Conservation (phyloP, 2,329 filamentous ascomycete genomes). For the Hymenoscyphus fraxineus region DNA sequence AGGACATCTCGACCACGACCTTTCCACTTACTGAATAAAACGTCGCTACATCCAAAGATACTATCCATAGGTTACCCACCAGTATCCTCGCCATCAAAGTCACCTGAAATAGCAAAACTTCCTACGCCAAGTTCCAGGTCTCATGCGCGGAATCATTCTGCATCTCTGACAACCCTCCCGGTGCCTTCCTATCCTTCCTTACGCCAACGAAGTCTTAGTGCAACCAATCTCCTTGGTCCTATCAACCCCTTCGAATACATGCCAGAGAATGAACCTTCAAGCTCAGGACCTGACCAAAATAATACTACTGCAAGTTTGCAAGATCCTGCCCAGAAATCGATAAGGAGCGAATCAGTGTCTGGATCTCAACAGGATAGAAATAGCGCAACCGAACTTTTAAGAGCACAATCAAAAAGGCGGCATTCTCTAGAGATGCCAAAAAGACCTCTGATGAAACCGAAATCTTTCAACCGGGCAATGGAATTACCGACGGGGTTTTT, state of each 20-base stretch:
- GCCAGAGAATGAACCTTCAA: neutral
- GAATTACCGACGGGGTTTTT: neutral
- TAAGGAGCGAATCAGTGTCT: neutral
- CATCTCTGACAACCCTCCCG: neutral
- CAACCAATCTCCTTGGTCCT: conserved; percentile 7
- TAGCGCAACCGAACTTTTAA: neutral
- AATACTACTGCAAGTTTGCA: neutral
- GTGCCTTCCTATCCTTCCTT: neutral
- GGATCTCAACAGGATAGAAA: neutral
- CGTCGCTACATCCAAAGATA: neutral
- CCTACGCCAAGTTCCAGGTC: neutral
- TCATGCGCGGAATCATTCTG: neutral
- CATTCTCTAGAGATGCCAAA: neutral
- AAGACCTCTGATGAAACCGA: neutral
- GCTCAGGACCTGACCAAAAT: neutral
- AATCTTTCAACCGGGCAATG: neutral
- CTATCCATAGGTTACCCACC: neutral
- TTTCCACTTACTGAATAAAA: neutral
- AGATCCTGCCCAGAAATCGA: neutral
- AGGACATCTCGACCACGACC: neutral
- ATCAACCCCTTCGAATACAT: conserved; percentile 3
- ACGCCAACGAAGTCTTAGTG: conserved; percentile 1
- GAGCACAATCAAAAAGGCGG: neutral
- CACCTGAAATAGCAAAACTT: neutral
- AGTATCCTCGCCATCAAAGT: neutral